Evolutionary conservation across 2,329 filamentous ascomycete species (phyloP).

Genomic region (Aspergillus fijiensis): DNA sequence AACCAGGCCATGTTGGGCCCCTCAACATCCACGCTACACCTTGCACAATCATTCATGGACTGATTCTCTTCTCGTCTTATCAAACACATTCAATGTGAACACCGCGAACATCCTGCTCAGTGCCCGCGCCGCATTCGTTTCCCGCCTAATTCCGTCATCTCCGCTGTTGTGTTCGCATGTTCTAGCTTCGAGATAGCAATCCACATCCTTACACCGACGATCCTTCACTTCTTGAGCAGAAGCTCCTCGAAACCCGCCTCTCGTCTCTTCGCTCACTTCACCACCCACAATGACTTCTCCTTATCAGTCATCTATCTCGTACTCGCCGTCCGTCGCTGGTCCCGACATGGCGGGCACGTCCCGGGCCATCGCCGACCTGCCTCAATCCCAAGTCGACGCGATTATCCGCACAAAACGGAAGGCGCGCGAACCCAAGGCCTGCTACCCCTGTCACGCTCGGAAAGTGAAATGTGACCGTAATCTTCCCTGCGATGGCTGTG

Average conservation of each 20-base stretch:
- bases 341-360: slow-evolving; percentile 27
- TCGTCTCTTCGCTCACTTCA: not conserved
- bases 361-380: slow-evolving; percentile 40
- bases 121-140: slow-evolving; percentile 9
- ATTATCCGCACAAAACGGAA: slow-evolving; percentile 50
- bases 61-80: not conserved
- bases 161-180: slow-evolving; percentile 1
- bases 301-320: slow-evolving; percentile 30
- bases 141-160: slow-evolving; percentile 1
- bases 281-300: slow-evolving; percentile 29
- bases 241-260: not conserved
- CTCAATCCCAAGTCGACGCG: slow-evolving; percentile 48
- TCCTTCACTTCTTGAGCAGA: not conserved
- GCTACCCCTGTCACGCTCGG: slow-evolving; percentile 48
- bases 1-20: not conserved
- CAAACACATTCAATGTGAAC: not conserved
- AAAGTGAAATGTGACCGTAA: slow-evolving; percentile 53
- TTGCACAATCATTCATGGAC: not conserved
- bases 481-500: slow-evolving; percentile 49
- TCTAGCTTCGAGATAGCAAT: not conserved
- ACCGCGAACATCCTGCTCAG: not conserved
- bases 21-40: not conserved
- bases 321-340: slow-evolving; percentile 27
- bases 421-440: slow-evolving; percentile 49
- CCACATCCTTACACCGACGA: not conserved